A percentile compares a stretch with the other conserved stretches of the same genome.
Conservation (phyloP, 75 land plant genomes). For the Sequoia sempervirens region DNA sequence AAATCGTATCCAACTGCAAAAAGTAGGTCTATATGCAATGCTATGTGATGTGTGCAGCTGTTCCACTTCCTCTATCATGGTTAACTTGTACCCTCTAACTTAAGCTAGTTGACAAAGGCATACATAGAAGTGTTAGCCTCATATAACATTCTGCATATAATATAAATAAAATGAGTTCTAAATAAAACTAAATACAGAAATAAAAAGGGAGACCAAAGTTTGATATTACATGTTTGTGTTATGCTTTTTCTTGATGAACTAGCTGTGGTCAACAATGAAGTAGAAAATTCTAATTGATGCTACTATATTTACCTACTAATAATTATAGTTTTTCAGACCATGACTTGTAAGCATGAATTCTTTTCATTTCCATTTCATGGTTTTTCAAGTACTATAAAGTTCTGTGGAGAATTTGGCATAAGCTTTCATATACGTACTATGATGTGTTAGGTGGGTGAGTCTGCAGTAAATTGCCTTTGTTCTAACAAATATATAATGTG, state of each 20-base stretch:
- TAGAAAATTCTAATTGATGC: background rate
- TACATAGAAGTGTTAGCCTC: background rate
- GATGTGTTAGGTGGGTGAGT: background rate
- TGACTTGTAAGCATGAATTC: background rate
- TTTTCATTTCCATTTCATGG: background rate
- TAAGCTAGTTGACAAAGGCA: background rate
- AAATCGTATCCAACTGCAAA: background rate
- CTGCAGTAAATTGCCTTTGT: background rate
- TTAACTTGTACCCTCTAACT: background rate
- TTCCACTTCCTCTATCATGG: background rate
- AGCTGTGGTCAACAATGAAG: background rate
- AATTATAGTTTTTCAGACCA: background rate
- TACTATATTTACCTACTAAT: background rate
- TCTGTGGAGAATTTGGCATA: background rate
- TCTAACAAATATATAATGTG: background rate
- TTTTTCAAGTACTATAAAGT: background rate
- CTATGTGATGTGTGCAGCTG: background rate
- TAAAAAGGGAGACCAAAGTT: background rate
- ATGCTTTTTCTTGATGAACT: background rate
- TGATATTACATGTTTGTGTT: background rate
- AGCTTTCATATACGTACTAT: background rate
- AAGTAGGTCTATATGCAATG: background rate
- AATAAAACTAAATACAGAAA: background rate
- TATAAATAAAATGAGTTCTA: background rate
- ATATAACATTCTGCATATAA: background rate